phyloP scores from a whole-genome alignment of 495 filamentous ascomycete species.

The Trichocladium uniseriatum region DNA sequence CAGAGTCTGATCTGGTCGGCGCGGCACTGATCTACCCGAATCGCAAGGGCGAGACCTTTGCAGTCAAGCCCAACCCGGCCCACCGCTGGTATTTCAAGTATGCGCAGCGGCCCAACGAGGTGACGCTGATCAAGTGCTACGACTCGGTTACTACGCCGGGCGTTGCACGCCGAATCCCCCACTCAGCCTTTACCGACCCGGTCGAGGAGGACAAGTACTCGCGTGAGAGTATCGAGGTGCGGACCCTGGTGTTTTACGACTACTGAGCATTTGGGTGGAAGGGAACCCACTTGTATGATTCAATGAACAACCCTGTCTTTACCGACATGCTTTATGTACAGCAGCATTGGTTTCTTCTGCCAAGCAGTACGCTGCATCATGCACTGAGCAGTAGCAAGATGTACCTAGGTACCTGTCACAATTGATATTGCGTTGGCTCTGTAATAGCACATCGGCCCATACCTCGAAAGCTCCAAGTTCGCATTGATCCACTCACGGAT shows the following conservation, averaged over 20 bases:
- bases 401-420: too few relatives aligned
- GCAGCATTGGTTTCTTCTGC: too few relatives aligned
- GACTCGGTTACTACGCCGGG: constrained; percentile 52
- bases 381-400: too few relatives aligned
- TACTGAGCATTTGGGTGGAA: too few relatives aligned
- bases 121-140: constrained; percentile 63
- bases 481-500: too few relatives aligned
- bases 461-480: too few relatives aligned
- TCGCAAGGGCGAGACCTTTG: constrained; percentile 63
- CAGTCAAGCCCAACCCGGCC: constrained; percentile 45
- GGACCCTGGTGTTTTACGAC: constrained; percentile 25
- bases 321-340: too few relatives aligned
- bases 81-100: constrained; percentile 76
- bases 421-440: too few relatives aligned
- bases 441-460: too few relatives aligned
- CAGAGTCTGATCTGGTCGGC: constrained; percentile 56
- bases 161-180: constrained; percentile 53
- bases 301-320: too few relatives aligned
- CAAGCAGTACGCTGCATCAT: too few relatives aligned
- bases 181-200: constrained; percentile 53
- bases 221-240: constrained; percentile 58
- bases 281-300: too few relatives aligned
- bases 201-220: constrained; percentile 35
- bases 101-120: constrained; percentile 52
- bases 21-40: constrained; percentile 66